Base-by-base conservation (phyloP, 352 stramenopile genomes). In the Phytophthora lateralis region DNA sequence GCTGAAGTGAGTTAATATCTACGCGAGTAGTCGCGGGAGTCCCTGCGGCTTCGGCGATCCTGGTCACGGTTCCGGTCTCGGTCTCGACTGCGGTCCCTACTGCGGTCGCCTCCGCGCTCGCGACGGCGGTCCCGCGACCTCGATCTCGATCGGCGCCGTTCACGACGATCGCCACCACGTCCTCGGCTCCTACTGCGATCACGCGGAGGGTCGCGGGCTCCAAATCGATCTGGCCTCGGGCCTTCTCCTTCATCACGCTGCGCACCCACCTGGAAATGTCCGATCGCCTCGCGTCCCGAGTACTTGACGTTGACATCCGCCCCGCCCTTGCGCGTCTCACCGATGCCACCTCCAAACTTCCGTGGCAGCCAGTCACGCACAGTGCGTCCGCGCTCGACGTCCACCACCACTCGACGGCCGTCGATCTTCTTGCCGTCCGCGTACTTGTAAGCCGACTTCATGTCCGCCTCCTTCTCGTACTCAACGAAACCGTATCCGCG, bases 401-500 rank as follows among this genome's bases (percentile, higher is more conserved):
- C 98, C 7, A 99, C 97, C 9, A 99, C 90, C 26, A 99, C 91
- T 21, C 88, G 78, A n/a, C 95, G 78, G 12, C 96, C 97, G 67
- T 99, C 96, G 52, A 99, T 96, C 73, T 96, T 97, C 75, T 98
- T 97, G 55, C 90, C 96, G 78, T 99, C 93, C 0, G 93, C 90
- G 41, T 85, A 80, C 58, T 98, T 96, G 85, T 98, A 99, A 1
- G 97, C 97, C 2, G 82, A 66, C 64, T 98, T 98, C 82, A 99
- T 91, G 66, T 99, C 97, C 48, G 91, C 88, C 73, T 99, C 96
- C 63, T 97, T 91, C 61, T 98, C 95, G 72, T 98, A 99, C 78
- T 99, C 97, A n/a, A 99, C 87, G 73, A 99, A 99, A 8, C 83
- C 97, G 76, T 98, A 98, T 39, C 97, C 97, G 27, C 89, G 80